These are phyloP conservation scores for Aureobasidium sp. DNA, from an alignment of 2,329 filamentous ascomycete genomes.

Conservation along the genomic window DNA sequence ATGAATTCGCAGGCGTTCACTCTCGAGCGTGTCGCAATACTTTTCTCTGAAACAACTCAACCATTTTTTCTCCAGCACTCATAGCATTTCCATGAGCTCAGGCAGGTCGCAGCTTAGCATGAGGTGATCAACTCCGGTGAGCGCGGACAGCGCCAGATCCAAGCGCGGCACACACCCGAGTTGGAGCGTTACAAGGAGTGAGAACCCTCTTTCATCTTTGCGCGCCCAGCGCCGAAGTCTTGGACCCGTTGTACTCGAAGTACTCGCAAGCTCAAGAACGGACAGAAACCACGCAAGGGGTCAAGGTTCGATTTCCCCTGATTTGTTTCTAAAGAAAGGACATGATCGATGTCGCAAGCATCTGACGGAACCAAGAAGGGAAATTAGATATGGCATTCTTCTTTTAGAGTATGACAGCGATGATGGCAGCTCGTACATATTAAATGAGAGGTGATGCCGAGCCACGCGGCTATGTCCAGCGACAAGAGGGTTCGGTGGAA, in stretches of 20 bases:
- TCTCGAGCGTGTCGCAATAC: neutral
- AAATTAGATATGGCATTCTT: slow-evolving; percentile 1
- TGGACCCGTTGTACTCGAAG: neutral
- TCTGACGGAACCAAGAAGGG: neutral
- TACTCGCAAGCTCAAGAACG: neutral
- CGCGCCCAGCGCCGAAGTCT: neutral
- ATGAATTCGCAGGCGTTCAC: neutral
- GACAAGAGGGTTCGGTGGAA: neutral
- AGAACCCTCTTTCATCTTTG: neutral
- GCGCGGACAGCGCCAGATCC: neutral
- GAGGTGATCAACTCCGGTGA: neutral
- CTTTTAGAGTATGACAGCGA: neutral
- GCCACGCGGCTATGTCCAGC: slow-evolving; percentile 2
- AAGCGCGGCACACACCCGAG: neutral
- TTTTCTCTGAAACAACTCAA: neutral
- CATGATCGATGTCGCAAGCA: slow-evolving; percentile 7
- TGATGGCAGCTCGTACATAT: neutral
- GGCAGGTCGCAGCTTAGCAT: neutral
- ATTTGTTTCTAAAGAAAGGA: neutral
- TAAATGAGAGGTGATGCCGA: neutral
- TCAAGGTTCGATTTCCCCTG: neutral
- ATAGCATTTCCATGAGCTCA: neutral
- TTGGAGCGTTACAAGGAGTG: neutral
- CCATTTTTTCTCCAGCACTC: neutral
- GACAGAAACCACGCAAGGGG: neutral